Evolutionary conservation across 805 yeast species (phyloP), one percentile per base, ranked within the genome.

Genomic region (Candida railenensis): DNA sequence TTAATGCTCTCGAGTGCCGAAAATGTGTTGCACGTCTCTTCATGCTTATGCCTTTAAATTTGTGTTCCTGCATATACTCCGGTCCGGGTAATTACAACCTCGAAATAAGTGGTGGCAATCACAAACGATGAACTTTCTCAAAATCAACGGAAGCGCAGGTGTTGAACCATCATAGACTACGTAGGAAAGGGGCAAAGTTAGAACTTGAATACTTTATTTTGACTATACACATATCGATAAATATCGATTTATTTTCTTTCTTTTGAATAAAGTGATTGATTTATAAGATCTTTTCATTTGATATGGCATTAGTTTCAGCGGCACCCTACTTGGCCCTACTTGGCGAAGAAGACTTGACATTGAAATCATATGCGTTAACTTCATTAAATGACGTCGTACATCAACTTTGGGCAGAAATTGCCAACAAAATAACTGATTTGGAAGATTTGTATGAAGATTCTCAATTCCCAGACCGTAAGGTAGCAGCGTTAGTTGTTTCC

Each of bases 321-420:
- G 90, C 96, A 33, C 96, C 97, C 37, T 87, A 87, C 57, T 77
- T 94, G 67, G 96, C 98, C 34, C 80, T 94, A 52, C 76, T 94
- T 61, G 82, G 82, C 51, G 99, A 94, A 70, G 76, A 82, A 7
- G 97, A 94, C 63, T 69, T 78, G 42, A 67, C 77, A 44, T 80
- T 94, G 54, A 91, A 89, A 65, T 75, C 85, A 32, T 88, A 89
- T 62, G 99, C 98, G 16, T 77, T 94, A 60, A 73, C 84, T 47
- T 83, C 96, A 16, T 80, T 94, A 54, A 87, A 90, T 62, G 78
- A 72, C 22, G 79, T 87, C 43, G 97, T 89, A 43, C 96, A 90
- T 69, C 91, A 89, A 66, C 77, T 89, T 48, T 94, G 99, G 99
- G 89, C 99, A 2, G 98, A 94, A 72, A 87, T 94, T 48, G 96